Percentiles rank a stretch among this genome's conserved stretches.
These are phyloP conservation scores for Stephanodiscus minutulus DNA, from an alignment of 108 stramenopile species.

Conservation along the genomic window DNA sequence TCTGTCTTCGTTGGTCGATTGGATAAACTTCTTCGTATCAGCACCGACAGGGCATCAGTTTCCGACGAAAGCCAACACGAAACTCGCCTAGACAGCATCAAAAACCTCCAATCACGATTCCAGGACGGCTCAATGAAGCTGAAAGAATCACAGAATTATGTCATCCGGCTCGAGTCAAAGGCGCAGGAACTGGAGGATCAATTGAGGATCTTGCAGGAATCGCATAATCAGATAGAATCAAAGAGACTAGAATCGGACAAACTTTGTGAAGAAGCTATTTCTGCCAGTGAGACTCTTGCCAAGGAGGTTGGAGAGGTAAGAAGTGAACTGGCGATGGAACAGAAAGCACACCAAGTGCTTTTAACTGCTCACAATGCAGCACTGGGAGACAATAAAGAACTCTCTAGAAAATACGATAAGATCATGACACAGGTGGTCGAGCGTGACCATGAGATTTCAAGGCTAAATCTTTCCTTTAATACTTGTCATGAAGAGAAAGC, in stretches of 20 bases:
- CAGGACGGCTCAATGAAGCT: constrained; percentile 10
- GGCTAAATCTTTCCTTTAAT: constrained; percentile 11
- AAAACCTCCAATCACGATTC: constrained; percentile 17
- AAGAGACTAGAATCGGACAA: constrained; percentile 17
- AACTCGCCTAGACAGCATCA: constrained; percentile 24
- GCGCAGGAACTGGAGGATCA: constrained; percentile 9
- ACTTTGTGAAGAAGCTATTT: constrained; percentile 17
- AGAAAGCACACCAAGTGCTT: constrained; percentile 13
- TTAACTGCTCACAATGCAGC: constrained; percentile 1
- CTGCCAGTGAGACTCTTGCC: constrained; percentile 10
- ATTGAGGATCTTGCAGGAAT: constrained; percentile 10
- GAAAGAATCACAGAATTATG: constrained; percentile 15
- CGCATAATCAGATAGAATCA: constrained; percentile 11
- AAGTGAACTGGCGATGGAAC: constrained; percentile 7
- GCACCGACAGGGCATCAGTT: not conserved
- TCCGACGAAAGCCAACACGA: constrained; percentile 5
- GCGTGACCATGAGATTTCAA: constrained; percentile 26
- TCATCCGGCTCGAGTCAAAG: constrained; percentile 5
- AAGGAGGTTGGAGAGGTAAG: constrained; percentile 13
- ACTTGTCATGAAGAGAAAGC: constrained; percentile 22
- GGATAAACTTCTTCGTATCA: constrained; percentile 15
- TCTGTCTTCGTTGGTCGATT: constrained; percentile 6
- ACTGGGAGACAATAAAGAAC: not conserved
- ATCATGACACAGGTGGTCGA: not conserved
- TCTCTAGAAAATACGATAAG: constrained; percentile 8